Percentiles rank a stretch among this genome's conserved stretches.
Conservation (phyloP, 805 yeast species). For the Saturnispora hagleri region DNA sequence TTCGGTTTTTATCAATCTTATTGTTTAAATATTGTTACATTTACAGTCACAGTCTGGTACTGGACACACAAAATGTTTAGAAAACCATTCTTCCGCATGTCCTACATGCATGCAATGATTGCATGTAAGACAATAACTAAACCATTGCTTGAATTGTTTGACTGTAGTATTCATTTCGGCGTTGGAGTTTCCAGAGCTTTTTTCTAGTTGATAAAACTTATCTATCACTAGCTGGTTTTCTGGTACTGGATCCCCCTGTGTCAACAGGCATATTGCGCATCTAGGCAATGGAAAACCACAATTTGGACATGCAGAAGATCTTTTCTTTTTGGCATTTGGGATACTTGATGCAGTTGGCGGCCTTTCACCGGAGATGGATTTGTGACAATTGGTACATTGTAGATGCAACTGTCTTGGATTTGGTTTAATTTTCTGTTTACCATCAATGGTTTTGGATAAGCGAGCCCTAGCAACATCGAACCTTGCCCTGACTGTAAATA, state of each 20-base stretch:
- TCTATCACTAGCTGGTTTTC: constrained; percentile 3
- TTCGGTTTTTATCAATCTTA: too few species aligned
- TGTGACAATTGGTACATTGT: constrained; percentile 77
- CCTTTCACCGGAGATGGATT: constrained; percentile 39
- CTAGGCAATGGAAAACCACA: constrained; percentile 85
- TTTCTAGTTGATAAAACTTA: not conserved
- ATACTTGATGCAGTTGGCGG: constrained; percentile 3
- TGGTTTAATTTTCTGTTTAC: constrained; percentile 37
- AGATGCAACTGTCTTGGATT: constrained; percentile 68
- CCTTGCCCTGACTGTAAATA: constrained; percentile 69
- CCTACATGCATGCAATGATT: constrained; percentile 93
- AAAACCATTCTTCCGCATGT: constrained; percentile 95
- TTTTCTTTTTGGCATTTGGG: constrained; percentile 2
- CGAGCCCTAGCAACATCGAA: constrained; percentile 75
- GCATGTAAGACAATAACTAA: constrained; percentile 83
- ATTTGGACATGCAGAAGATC: constrained; percentile 49
- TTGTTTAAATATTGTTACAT: constrained; percentile 44
- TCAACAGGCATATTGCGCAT: constrained; percentile 79
- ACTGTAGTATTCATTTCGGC: constrained; percentile 15
- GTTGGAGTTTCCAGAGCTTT: not conserved
- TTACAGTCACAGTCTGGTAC: constrained; percentile 87
- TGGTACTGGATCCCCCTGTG: constrained; percentile 63
- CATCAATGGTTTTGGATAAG: constrained; percentile 45
- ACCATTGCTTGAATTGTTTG: constrained; percentile 64
- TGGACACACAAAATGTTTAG: constrained; percentile 80